Base-by-base conservation (phyloP, 2,329 filamentous ascomycete species). In the Thielaviopsis euricoi region DNA sequence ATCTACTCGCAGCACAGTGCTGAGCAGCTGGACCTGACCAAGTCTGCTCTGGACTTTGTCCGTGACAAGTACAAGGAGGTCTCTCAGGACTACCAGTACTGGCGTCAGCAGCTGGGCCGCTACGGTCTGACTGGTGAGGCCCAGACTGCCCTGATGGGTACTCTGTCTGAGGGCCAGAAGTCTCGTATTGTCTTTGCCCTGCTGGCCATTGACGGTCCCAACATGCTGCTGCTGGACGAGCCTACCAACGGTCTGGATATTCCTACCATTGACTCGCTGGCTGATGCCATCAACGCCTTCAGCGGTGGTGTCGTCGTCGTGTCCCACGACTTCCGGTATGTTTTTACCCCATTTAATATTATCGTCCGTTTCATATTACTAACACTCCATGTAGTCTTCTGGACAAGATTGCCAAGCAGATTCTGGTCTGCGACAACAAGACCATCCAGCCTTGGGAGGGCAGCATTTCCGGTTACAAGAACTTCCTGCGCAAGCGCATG, bases 161-260 rank as follows among this genome's bases (percentile, higher is more conserved):
- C 93, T 17, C 78, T 98, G 64, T 97, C 93, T 62, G 93, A 98
- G 70, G 93, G 93, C 57, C 93, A 98, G 75, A 95, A 95, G 82
- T 90, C 85, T 68, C 87, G 94, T 80, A 96, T 98, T 68, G 93
- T 98, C 49, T 98, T 98, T 70, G 93, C 93, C 48, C 78, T 98
- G 65, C 77, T 98, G 63, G 93, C 93, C 64, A 96, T 98, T 64
- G 93, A 98, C 66, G 76, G 83, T 26, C 93, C 93, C 65, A 98
- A 98, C 80, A 98, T 98, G 93, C 75, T 98, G 66, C 74, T 98
- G 65, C 82, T 98, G 58, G 93, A 98, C 76, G 93, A 98, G 77
- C 94, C 93, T 71, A 98, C 93, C 70, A 98, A 98, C 83, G 93
- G 93, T 81, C 78, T 98, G 62, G 93, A 98, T 79, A 98, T 98